Evolutionary conservation across 495 filamentous ascomycete species (phyloP).

Genomic region (Tuber indicum): DNA sequence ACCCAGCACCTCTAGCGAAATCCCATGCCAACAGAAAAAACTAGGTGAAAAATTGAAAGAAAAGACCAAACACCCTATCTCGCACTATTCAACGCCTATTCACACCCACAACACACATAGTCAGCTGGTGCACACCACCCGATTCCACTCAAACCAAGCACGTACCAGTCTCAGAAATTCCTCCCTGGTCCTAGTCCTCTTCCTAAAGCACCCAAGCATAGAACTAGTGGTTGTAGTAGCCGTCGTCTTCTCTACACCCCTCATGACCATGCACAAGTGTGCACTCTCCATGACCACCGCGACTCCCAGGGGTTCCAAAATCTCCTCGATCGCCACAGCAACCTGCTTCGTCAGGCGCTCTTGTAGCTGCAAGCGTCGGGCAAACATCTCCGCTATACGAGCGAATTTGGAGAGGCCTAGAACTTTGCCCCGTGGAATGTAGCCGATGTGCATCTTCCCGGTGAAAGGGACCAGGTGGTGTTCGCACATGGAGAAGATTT

Average conservation of each 20-base stretch:
- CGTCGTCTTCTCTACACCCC: conserved; percentile 81
- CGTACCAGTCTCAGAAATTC: conserved; percentile 57
- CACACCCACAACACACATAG: neutral
- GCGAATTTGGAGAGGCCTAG: conserved; percentile 92
- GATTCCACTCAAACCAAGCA: neutral
- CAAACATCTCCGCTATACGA: conserved; percentile 93
- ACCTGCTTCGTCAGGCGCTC: conserved; percentile 93
- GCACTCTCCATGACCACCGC: conserved; percentile 93
- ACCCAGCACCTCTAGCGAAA: neutral
- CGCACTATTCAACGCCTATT: neutral
- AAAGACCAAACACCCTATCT: neutral
- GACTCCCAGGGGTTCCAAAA: conserved; percentile 84
- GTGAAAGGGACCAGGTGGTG: conserved; percentile 94
- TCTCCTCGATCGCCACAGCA: conserved; percentile 81
- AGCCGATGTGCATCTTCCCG: conserved; percentile 98
- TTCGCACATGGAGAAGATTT: conserved; percentile 88
- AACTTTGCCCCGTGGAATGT: conserved; percentile 77
- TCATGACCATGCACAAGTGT: conserved; percentile 87
- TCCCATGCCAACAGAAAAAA: neutral
- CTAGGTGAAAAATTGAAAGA: neutral
- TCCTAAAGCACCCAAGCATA: conserved; percentile 87
- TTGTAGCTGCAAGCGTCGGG: conserved; percentile 83
- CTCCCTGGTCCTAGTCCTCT: conserved; percentile 86
- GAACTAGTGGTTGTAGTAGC: conserved; percentile 87
- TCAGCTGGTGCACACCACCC: neutral